Conservation (phyloP, 2,329 filamentous ascomycete genomes). For the Neodidymelliopsis sp. region DNA sequence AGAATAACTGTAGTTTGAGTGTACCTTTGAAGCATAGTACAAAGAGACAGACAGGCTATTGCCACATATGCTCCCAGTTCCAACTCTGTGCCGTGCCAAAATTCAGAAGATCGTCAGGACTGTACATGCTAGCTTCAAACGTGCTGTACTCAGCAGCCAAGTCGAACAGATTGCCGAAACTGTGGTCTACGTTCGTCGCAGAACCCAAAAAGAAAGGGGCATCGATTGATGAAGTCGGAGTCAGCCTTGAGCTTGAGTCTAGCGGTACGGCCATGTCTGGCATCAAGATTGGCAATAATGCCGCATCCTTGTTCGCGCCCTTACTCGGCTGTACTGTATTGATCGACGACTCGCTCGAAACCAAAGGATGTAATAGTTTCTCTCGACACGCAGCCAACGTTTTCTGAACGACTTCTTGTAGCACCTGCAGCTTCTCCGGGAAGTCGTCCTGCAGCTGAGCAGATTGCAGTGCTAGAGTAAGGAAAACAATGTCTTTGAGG, state of each 20-base stretch:
- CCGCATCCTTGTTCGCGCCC: slow-evolving; percentile 5
- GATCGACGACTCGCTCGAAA: slow-evolving; percentile 5
- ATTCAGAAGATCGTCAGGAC: slow-evolving; percentile 18
- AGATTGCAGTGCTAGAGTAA: slow-evolving; percentile 26
- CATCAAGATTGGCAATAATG: neutral
- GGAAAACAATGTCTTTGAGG: slow-evolving; percentile 31
- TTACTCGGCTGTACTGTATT: slow-evolving; percentile 3
- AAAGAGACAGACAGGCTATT: no score
- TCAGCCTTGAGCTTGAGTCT: slow-evolving; percentile 2
- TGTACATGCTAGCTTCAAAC: slow-evolving; percentile 10
- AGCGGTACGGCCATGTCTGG: slow-evolving; percentile 4
- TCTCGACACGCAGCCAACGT: slow-evolving; percentile 25
- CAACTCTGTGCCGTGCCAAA: slow-evolving; percentile 19
- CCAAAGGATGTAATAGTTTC: slow-evolving; percentile 18
- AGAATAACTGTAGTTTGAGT: no score
- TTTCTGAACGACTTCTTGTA: slow-evolving; percentile 14
- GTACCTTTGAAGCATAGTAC: no score
- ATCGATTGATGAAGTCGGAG: slow-evolving; percentile 4
- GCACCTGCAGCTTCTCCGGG: neutral
- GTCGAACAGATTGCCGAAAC: slow-evolving; percentile 22
- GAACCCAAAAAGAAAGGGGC: neutral
- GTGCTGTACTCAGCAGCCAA: slow-evolving; percentile 19
- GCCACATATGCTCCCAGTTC: slow-evolving; percentile 32
- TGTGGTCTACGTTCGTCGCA: slow-evolving; percentile 19
- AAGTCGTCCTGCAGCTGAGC: slow-evolving; percentile 15